Evolutionary conservation across 257 asterid genomes (phyloP), one percentile per base, ranked within the genome.

Genomic region (Salvia miltiorrhiza): DNA sequence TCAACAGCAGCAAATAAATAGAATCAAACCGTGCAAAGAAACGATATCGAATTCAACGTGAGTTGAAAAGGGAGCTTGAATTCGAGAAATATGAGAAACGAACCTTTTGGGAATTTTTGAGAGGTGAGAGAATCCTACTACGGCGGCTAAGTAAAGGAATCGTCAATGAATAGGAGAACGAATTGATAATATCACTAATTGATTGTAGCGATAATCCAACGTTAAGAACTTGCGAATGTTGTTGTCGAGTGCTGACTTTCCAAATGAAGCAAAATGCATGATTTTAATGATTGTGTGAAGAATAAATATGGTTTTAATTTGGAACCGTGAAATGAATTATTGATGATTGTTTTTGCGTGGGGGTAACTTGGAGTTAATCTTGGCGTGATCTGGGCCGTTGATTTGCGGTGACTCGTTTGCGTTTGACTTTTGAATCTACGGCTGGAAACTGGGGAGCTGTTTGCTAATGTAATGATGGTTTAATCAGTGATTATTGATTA

Each of bases 71-170:
- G 44, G 45, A 40, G 66, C 12, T 47, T 9, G 16, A 62, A 50
- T 17, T 72, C 65, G 17, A 69, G 55, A 50, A 65, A 20, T 67
- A 62, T 9, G 60, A 75, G 73, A 52, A 73, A 55, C 73, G 65
- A 63, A 81, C 81, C 87, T 76, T 52, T 19, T 3, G 60, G 12
- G 57, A 67, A 53, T 19, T 62, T 4, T n/a, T n/a, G 45, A 72
- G 41, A 13, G 73, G 48, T 16, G 21, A 52, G 70, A 62, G 81
- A 80, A 71, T 73, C 79, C 40, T 17, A 53, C 30, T 68, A 49
- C 24, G 74, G 69, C 70, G 83, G 79, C 82, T 67, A 45, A 57
- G 40, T 16, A 48, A 45, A 67, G 1, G 55, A 57, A 26, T n/a
- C 5, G 65, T 17, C 59, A 19, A 65, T 6, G 50, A 45, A 74